phyloP scores from a whole-genome alignment of 768 basidiomycete species.

The Pleurotus salmoneostramineus region DNA sequence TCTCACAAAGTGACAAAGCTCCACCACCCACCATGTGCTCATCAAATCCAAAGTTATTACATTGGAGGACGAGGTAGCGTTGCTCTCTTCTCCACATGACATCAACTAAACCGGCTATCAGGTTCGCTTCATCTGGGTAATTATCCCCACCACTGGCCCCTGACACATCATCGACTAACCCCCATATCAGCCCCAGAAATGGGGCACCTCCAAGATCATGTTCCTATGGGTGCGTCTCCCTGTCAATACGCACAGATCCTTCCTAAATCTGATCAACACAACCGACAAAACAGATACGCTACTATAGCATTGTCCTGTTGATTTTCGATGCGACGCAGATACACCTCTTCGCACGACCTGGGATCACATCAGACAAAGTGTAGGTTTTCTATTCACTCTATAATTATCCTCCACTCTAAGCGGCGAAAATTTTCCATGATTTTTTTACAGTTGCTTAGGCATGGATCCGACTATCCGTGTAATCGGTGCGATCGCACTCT shows the following conservation, averaged over 20 bases:
- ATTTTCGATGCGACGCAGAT: constrained; percentile 43
- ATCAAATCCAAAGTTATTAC: constrained; percentile 21
- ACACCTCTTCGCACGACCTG: constrained; percentile 35
- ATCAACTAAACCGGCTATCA: constrained; percentile 7
- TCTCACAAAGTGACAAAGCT: neutral
- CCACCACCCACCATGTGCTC: neutral
- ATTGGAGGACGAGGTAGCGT: constrained; percentile 22
- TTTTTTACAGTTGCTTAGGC: constrained; percentile 32
- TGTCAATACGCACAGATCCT: neutral
- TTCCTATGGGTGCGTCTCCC: constrained; percentile 26
- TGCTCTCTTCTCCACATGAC: neutral
- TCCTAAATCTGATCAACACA: neutral
- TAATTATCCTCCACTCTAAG: too few species aligned
- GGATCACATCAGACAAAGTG: constrained; percentile 30
- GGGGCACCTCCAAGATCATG: constrained; percentile 31
- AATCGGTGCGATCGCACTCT: constrained; percentile 39
- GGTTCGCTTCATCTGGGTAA: constrained; percentile 37
- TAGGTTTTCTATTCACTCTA: constrained; percentile 15
- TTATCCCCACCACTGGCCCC: neutral
- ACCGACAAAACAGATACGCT: constrained; percentile 31
- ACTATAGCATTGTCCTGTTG: constrained; percentile 40
- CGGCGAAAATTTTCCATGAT: neutral
- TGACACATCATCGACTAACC: neutral
- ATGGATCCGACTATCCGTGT: constrained; percentile 40
- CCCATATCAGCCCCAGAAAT: constrained; percentile 27